Base-by-base conservation (phyloP, 2,329 filamentous ascomycete genomes). In the Westerdykella sp. region DNA sequence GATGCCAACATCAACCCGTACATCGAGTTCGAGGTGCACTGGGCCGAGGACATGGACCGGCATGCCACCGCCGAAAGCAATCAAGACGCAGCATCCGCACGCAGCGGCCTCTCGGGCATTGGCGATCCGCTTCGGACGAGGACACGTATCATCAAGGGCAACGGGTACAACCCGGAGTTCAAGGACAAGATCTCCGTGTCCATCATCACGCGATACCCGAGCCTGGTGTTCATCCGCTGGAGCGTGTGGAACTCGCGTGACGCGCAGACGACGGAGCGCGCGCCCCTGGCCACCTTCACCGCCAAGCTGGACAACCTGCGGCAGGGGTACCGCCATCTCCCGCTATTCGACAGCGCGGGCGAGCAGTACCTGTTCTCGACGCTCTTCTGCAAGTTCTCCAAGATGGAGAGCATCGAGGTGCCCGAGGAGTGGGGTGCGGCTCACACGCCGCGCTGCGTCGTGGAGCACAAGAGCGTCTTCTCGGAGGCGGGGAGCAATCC, bases 301-400 rank as follows among this genome's bases (percentile, higher is more conserved):
- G 90, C 87, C 49, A 97, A 97, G 70, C 81, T 97, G 40, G 83
- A 77, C 70, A 94, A 84, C 62, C 78, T 97, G 34, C 88, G 91
- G 63, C 83, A 93, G 67, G 93, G 93, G 22, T 97, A 93, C 67
- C 88, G 91, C 48, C 94, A 95, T 47, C 74, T 97, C 41, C 93
- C 91, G 10, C 76, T 98, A 13, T 85, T 88, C 65, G 90, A 97
- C 68, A 78, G 81, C 43, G 86, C 88, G 50, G 93, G 90, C 47
- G 90, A 96, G 56, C 87, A 90, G 56, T 97, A 94, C 64, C 77
- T 96, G 35, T 96, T 96, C 69, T 95, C 93, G 2, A 94, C 89
- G 10, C 74, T 98, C 13, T 95, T 97, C 67, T 95, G 90, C 72
- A 84, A 83, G 59, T 86, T 97, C 69, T 82, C 82, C 54, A 85